These are phyloP conservation scores for Boletus insuetus DNA, from an alignment of 768 basidiomycete species.

Conservation along the genomic window DNA sequence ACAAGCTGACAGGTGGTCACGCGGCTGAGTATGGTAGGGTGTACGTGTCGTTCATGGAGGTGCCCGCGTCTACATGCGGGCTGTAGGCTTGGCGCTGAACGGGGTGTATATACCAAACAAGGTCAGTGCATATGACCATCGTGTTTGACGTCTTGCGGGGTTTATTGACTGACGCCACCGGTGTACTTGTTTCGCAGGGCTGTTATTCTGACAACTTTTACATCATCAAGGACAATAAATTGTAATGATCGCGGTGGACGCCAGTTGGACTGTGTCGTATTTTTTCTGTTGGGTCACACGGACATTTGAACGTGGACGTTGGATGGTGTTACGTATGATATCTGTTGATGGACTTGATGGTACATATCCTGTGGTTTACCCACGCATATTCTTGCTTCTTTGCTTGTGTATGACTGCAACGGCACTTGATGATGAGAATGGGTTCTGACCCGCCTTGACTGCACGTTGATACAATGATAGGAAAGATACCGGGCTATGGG, in stretches of 20 bases:
- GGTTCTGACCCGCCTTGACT: not conserved
- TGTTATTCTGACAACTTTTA: not conserved
- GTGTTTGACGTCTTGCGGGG: too few species aligned
- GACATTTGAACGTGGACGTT: not conserved
- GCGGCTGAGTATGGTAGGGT: constrained; percentile 19
- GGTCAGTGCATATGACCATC: not conserved
- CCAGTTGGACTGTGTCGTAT: constrained; percentile 2
- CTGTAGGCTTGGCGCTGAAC: not conserved
- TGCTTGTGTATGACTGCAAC: not conserved
- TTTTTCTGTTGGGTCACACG: not conserved
- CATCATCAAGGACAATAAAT: not conserved
- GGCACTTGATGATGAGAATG: too few species aligned
- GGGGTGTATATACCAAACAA: not conserved
- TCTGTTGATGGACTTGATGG: constrained; percentile 10
- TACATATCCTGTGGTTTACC: not conserved
- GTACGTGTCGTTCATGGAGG: constrained; percentile 8
- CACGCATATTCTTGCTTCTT: not conserved
- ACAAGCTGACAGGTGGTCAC: constrained; percentile 16
- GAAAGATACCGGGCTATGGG: not conserved
- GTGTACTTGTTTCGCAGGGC: constrained; percentile 1
- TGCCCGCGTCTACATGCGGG: not conserved
- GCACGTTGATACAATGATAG: not conserved
- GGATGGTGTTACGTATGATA: constrained; percentile 7
- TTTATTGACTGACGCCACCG: not conserved
- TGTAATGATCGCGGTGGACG: not conserved